A percentile compares a stretch with the other conserved stretches of the same genome.
Conservation (phyloP, 2,329 filamentous ascomycete species). For the Bisporella sp. region DNA sequence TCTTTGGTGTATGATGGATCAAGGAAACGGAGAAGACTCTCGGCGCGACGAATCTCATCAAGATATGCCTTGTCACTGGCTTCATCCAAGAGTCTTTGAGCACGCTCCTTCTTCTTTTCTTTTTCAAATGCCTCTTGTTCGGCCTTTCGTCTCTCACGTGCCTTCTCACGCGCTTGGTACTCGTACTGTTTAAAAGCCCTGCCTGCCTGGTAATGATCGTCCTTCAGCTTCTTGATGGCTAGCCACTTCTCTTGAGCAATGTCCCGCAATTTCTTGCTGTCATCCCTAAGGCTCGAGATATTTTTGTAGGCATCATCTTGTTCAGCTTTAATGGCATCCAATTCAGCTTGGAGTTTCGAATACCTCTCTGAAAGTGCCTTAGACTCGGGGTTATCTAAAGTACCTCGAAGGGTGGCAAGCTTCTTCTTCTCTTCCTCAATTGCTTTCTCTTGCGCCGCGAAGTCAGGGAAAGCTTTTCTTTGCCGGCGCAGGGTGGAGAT, state of each 20-base stretch:
- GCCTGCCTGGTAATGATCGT: conserved; percentile 75
- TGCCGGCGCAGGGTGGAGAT: conserved; percentile 78
- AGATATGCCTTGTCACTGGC: conserved; percentile 82
- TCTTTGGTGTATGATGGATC: conserved; percentile 62
- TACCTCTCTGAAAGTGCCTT: conserved; percentile 85
- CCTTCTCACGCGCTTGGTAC: conserved; percentile 70
- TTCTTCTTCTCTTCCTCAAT: conserved; percentile 84
- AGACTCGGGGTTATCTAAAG: conserved; percentile 83
- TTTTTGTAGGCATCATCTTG: conserved; percentile 88
- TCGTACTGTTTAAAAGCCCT: conserved; percentile 82
- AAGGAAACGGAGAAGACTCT: conserved; percentile 84
- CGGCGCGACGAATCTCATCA: conserved; percentile 85
- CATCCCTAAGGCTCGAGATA: conserved; percentile 75
- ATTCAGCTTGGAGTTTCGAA: conserved; percentile 75
- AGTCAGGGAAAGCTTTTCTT: conserved; percentile 82
- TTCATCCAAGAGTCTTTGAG: conserved; percentile 70
- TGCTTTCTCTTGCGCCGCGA: conserved; percentile 79
- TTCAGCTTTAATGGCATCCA: conserved; percentile 85
- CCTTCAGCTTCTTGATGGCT: conserved; percentile 80
- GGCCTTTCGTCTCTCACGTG: conserved; percentile 69
- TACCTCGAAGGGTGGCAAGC: conserved; percentile 83
- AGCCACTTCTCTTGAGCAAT: conserved; percentile 83
- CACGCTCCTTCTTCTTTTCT: conserved; percentile 68
- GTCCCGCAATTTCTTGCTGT: conserved; percentile 74
- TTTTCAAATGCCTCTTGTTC: conserved; percentile 70